Conservation (phyloP, 345 rosid species). For the Brassica incana region DNA sequence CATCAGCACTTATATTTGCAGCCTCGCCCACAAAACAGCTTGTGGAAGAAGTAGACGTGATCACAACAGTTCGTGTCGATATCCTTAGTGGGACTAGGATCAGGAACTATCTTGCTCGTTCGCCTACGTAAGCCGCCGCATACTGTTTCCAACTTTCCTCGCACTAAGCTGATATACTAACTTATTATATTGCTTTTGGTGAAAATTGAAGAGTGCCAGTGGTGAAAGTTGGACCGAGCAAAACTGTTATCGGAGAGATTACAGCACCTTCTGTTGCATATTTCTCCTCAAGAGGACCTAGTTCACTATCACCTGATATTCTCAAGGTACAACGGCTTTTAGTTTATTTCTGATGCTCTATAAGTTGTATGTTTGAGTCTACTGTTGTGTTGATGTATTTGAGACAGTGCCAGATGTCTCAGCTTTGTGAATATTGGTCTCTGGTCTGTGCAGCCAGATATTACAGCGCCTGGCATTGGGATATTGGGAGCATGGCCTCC, state of each 20-base stretch:
- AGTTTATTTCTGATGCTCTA: not conserved
- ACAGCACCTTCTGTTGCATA: conserved; percentile 62
- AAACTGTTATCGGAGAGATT: conserved; percentile 49
- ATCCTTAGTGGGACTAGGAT: conserved; percentile 54
- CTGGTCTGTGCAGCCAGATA: conserved; percentile 56
- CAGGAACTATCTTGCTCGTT: conserved; percentile 46
- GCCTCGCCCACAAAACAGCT: conserved; percentile 52
- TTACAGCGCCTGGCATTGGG: conserved; percentile 65
- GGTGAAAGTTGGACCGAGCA: conserved; percentile 46
- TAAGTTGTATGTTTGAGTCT: not conserved
- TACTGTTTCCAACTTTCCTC: not conserved
- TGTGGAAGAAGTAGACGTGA: conserved; percentile 44
- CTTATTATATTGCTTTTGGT: conserved; percentile 21
- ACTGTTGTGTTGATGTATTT: not conserved
- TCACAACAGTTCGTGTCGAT: conserved; percentile 62
- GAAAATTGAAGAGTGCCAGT: conserved; percentile 44
- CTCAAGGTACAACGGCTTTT: conserved; percentile 52
- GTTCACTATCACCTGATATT: conserved; percentile 58
- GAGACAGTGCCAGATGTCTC: not conserved
- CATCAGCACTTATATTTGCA: conserved; percentile 54
- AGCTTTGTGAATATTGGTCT: conserved; percentile 6
- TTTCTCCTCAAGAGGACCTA: conserved; percentile 78
- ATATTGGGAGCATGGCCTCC: conserved; percentile 78
- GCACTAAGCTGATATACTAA: not conserved
- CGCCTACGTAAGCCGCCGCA: conserved; percentile 36